These are phyloP conservation scores for Castanospermum australe DNA, from an alignment of 306 rosid species.

Conservation along the genomic window DNA sequence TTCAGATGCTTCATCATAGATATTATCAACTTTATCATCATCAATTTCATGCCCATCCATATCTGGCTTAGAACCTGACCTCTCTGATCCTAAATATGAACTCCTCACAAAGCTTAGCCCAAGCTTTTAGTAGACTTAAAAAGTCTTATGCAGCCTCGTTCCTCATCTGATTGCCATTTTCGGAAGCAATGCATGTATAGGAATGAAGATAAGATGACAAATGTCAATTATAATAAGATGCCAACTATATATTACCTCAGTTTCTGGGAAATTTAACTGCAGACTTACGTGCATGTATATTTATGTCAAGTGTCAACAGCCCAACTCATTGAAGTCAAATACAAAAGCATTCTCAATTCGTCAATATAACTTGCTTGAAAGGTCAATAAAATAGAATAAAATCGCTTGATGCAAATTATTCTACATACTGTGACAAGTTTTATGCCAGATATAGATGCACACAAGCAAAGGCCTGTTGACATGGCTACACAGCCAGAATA, in stretches of 20 bases:
- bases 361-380: neutral
- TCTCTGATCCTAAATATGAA: constrained; percentile 15
- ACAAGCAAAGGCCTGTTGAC: constrained; percentile 24
- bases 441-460: constrained; percentile 38
- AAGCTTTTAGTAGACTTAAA: constrained; percentile 34
- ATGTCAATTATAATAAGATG: neutral
- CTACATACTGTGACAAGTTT: constrained; percentile 46
- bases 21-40: neutral
- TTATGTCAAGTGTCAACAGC: constrained; percentile 51
- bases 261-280: constrained; percentile 44
- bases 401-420: neutral
- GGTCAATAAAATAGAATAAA: neutral
- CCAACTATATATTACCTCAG: constrained; percentile 26
- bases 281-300: constrained; percentile 35
- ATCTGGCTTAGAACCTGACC: neutral
- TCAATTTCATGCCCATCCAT: neutral
- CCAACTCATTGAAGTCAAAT: constrained; percentile 39
- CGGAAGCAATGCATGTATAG: neutral
- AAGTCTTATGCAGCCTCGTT: constrained; percentile 45
- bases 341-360: neutral
- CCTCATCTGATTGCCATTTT: constrained; percentile 32
- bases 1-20: neutral
- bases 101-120: constrained; percentile 40
- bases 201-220: neutral
- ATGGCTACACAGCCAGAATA: constrained; percentile 22